Evolutionary conservation across 306 rosid species (phyloP).

Genomic region (Rosa chinensis): DNA sequence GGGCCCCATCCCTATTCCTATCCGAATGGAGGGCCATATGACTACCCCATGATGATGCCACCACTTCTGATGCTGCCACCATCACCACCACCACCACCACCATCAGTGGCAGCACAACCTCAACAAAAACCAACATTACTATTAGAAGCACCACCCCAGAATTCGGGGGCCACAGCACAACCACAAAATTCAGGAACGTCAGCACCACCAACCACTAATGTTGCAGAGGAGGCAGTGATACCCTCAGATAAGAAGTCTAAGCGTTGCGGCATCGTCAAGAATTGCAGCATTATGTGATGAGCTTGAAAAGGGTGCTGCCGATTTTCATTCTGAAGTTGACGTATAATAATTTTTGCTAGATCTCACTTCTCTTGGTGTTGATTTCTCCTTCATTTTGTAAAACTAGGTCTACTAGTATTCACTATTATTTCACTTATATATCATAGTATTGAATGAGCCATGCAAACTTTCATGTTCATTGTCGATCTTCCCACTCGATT

Average conservation of each 20-base stretch:
- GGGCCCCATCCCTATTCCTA: slow-evolving; percentile 4
- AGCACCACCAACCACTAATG: background rate
- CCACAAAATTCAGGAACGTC: background rate
- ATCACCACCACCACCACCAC: background rate
- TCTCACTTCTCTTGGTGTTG: background rate
- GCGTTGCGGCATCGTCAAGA: background rate
- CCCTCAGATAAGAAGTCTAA: background rate
- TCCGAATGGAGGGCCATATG: slow-evolving; percentile 11
- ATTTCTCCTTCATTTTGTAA: background rate
- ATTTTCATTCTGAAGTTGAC: background rate
- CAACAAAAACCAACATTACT: background rate
- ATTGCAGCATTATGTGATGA: slow-evolving; percentile 1
- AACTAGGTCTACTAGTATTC: background rate
- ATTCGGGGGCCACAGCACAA: background rate
- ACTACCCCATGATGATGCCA: slow-evolving; percentile 15
- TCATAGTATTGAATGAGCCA: background rate
- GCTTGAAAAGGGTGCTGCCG: background rate
- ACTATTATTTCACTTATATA: background rate
- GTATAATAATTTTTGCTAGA: no score
- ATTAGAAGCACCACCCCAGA: background rate
- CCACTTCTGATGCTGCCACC: background rate
- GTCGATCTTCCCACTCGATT: background rate
- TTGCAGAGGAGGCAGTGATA: background rate
- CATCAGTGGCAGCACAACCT: background rate
- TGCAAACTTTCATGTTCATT: background rate